Evolutionary conservation across 768 basidiomycete species (phyloP), one percentile per base, ranked within the genome.

Genomic region (Suillus subalutaceus): DNA sequence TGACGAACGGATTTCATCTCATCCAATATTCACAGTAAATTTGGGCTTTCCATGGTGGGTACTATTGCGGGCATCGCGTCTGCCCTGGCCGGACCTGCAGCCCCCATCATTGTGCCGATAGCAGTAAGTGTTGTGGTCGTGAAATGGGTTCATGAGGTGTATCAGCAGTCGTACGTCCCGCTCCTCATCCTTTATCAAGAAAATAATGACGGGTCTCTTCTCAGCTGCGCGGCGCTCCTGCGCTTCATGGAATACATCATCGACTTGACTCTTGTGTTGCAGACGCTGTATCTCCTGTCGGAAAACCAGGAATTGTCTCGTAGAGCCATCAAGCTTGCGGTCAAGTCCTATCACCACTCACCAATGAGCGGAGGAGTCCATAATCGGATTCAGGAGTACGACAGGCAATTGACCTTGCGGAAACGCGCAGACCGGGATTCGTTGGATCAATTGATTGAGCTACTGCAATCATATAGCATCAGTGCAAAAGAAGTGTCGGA

Each of bases 211-310:
- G 7, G 26, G 9, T 46, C 26, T 7, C 23, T 67, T 10, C n/a
- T 41, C 23, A 63, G 67, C 15, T 52, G 55, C 8, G 4, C 30
- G 13, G 66, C 66, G 18, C 63, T 69, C 16, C 71, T 65, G 20
- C 67, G 65, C 52, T 64, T 74, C 16, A 74, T 74, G 66, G 64
- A 65, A 30, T 74, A 74, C 58, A 74, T 74, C 46, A 63, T 74
- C 41, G 74, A 74, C 65, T 48, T 74, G 3, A 74, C 72, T 8
- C 66, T 73, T 43, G 66, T 74, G 38, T 63, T 74, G 64, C 72
- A 74, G n/a, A 70, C 50, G 12, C 50, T 74, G 18, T 69, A 67
- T 56, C 64, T 59, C 12, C 5, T 67, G 13, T 20, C 65, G 5
- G 30, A 20, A 38, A 58, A 40, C 4, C 23, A 40, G 8, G 35